phyloP scores from a whole-genome alignment of 2,329 filamentous ascomycete genomes.

The Aspergillus thermomutatus region DNA sequence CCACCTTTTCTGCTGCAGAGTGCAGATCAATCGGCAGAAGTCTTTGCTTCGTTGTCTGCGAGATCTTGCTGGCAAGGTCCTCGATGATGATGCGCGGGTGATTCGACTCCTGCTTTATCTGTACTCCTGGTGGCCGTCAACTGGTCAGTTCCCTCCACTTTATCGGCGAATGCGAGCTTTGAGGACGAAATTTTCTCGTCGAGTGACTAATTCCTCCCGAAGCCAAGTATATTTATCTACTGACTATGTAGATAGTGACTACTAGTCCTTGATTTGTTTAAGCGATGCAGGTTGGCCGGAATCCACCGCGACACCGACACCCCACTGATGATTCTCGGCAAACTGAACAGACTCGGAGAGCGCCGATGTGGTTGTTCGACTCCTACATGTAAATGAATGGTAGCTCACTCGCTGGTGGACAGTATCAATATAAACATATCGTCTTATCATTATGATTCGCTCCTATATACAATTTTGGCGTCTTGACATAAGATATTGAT shows the following conservation, averaged over 20 bases:
- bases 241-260: too few species aligned
- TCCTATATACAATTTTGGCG: background rate
- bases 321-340: too few species aligned
- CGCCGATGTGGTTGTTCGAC: too few species aligned
- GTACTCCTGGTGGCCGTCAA: background rate
- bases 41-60: background rate
- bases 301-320: background rate
- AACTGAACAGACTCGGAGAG: background rate
- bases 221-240: background rate
- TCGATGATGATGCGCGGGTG: background rate
- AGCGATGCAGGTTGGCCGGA: background rate
- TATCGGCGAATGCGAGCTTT: background rate
- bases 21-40: background rate
- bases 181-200: background rate
- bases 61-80: background rate
- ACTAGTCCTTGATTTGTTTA: background rate
- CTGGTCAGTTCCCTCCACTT: background rate
- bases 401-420: background rate
- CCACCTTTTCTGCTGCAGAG: background rate
- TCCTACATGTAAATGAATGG: too few species aligned
- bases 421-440: background rate
- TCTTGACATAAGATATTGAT: background rate
- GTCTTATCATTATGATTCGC: background rate
- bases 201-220: background rate
- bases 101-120: background rate